These are phyloP conservation scores for Hymenoscyphus albidus DNA, from an alignment of 2,329 filamentous ascomycete genomes.

Conservation along the genomic window DNA sequence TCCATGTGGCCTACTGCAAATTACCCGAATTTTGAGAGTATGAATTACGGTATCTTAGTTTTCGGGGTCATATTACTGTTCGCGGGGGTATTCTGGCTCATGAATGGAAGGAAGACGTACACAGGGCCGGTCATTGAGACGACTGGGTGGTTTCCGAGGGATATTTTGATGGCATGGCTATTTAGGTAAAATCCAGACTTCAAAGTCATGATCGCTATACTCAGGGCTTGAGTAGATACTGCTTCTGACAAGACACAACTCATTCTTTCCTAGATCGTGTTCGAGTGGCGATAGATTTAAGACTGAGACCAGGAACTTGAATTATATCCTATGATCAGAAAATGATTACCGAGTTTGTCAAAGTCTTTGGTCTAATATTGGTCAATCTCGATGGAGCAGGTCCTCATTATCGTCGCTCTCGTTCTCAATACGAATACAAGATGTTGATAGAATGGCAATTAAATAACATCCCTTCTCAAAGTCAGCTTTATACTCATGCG, in stretches of 20 bases:
- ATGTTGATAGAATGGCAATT: neutral
- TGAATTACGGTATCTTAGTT: slow-evolving; percentile 14
- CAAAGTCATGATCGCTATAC: too few relatives aligned
- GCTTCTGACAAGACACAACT: too few relatives aligned
- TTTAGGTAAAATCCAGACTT: too few relatives aligned
- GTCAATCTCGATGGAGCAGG: slow-evolving; percentile 1
- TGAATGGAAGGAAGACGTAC: slow-evolving; percentile 11
- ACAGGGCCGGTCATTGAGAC: slow-evolving; percentile 11
- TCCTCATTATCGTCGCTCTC: neutral
- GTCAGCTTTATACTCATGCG: neutral
- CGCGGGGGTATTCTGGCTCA: slow-evolving; percentile 8
- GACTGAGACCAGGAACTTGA: too few relatives aligned
- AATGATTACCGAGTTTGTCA: too few relatives aligned
- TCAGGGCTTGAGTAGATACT: too few relatives aligned
- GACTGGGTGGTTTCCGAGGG: neutral
- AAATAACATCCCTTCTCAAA: slow-evolving; percentile 4
- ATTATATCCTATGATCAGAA: too few relatives aligned
- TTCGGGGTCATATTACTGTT: slow-evolving; percentile 8
- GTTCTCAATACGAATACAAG: neutral
- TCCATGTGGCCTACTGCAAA: slow-evolving; percentile 11
- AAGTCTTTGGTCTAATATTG: neutral
- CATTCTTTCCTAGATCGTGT: neutral
- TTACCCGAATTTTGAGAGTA: neutral
- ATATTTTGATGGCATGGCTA: neutral
- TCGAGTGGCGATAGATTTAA: neutral